Evolutionary conservation across 1,139 yeast genomes (phyloP).

Genomic region (Pneumocystis wakefieldiae): DNA sequence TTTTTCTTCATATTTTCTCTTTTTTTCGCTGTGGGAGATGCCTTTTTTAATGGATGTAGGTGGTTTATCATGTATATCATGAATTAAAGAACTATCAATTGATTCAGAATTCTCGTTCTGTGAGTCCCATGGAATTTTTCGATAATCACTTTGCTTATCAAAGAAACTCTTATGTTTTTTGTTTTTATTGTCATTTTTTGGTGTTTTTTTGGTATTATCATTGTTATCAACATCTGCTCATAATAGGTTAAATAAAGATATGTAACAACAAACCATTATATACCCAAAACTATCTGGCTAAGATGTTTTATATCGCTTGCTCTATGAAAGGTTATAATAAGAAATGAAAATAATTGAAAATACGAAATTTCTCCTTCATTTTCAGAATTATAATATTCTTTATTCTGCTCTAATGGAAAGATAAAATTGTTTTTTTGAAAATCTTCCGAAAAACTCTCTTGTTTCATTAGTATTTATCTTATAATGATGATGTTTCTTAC

Average conservation of each 20-base stretch:
- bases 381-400: neutral
- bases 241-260: neutral
- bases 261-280: neutral
- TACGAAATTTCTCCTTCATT: neutral
- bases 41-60: neutral
- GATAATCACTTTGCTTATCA: neutral
- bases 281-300: neutral
- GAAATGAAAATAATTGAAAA: neutral
- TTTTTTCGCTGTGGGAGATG: neutral
- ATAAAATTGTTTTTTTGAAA: neutral
- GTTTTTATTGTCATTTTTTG: neutral
- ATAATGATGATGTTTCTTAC: neutral
- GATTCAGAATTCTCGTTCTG: neutral
- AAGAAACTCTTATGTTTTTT: neutral
- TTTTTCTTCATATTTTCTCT: neutral
- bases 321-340: neutral
- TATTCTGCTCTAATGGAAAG: neutral
- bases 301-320: neutral
- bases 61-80: neutral
- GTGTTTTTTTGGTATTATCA: neutral
- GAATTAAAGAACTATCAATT: neutral
- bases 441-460: neutral
- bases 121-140: neutral
- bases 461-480: neutral
- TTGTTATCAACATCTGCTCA: neutral